Evolutionary conservation across 108 stramenopile species (phyloP), one percentile per base, ranked within the genome.

Genomic region (Discostella stelligeroides): DNA sequence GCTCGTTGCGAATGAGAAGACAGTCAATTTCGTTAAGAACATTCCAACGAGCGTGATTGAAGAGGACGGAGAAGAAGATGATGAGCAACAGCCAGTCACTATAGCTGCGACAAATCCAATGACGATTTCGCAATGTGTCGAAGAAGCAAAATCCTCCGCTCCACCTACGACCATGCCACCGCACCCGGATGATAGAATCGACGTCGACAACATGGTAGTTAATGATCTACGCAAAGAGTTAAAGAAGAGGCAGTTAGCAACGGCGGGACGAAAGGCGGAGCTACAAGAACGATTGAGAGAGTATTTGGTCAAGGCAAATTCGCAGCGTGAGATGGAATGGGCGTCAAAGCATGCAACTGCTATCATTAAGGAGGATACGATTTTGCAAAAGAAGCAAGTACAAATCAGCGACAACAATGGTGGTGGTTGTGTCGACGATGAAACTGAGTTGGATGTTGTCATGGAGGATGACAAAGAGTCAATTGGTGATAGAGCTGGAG

Each of bases 121-220:
- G 21, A 43, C 14, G 28, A 57, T 21, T 20, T 53, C 45, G 54
- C 45, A n/a, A 53, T 20, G 28, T 15, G 21, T 27, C 40, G 27
- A 57, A 11, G 13, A 58, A 7, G 27, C 38, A 45, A 49, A 43
- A 24, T 17, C 30, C 0, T 13, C 47, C 20, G 70, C 60, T 4
- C 30, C 60, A 12, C 29, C 29, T 27, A 10, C 45, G 46, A 42
- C 48, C 0, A 38, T 48, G 38, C 63, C 48, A 51, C 46, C 46
- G 48, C 63, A 51, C 30, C 48, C 63, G 18, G 49, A 64, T 20
- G 61, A 72, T 28, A 49, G 76, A 34, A 57, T 84, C 30, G 62
- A 81, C 29, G 56, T 84, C 38, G 49, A 76, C 50, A 68, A 72
- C 7, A 68, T 89, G 76, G 76, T 75, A 43, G 85, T 86, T 12